These are phyloP conservation scores for Mortierella alpina DNA, from an alignment of 192 early-diverging fungal genomes.

Conservation along the genomic window DNA sequence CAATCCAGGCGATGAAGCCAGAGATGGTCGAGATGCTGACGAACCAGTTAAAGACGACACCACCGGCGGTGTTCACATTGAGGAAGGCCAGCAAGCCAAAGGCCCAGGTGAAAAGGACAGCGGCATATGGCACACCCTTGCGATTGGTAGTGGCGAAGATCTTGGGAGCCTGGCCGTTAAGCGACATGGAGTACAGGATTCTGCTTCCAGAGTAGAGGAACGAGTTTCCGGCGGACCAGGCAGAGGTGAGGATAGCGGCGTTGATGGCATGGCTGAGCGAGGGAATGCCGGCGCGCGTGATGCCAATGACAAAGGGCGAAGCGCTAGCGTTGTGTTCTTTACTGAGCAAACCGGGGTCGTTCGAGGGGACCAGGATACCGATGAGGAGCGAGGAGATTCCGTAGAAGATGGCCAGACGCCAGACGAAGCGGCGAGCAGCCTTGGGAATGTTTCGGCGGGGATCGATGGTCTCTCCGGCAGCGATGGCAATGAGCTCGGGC, in stretches of 20 bases:
- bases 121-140: constrained; percentile 65
- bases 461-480: constrained; percentile 70
- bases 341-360: constrained; percentile 49
- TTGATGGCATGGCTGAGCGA: constrained; percentile 65
- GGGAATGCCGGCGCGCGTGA: constrained; percentile 55
- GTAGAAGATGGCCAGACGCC: constrained; percentile 71
- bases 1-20: constrained; percentile 81
- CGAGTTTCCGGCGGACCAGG: constrained; percentile 71
- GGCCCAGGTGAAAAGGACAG: constrained; percentile 41
- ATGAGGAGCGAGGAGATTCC: constrained; percentile 66
- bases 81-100: constrained; percentile 41
- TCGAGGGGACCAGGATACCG: constrained; percentile 65
- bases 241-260: constrained; percentile 64
- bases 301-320: constrained; percentile 68
- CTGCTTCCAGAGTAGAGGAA: constrained; percentile 68
- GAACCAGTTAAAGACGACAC: constrained; percentile 67
- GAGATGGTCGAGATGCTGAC: constrained; percentile 71
- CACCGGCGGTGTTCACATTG: constrained; percentile 19
- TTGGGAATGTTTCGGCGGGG: constrained; percentile 68
- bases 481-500: constrained; percentile 71
- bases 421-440: constrained; percentile 57
- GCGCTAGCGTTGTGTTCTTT: constrained; percentile 37
- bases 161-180: constrained; percentile 62
- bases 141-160: constrained; percentile 45
- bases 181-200: constrained; percentile 64